A percentile compares a stretch with the other conserved stretches of the same genome.
Evolutionary conservation across 352 stramenopile species (phyloP).

Genomic region (Phytophthora crassamura): DNA sequence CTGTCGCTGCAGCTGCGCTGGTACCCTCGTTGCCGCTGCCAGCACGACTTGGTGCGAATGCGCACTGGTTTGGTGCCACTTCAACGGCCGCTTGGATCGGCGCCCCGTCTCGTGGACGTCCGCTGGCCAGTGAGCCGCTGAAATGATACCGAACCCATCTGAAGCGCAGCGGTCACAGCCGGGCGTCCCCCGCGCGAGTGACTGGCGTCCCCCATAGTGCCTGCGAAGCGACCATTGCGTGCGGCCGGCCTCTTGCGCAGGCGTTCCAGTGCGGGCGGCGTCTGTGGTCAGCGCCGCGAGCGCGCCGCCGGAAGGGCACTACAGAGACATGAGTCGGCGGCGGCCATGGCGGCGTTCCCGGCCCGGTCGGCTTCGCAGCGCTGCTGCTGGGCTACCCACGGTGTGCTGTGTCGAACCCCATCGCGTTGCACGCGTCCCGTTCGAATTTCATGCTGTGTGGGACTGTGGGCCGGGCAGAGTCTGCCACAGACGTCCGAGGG

Average conservation of each 20-base stretch:
- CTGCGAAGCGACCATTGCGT: too few relatives aligned
- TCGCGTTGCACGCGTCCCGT: conserved; percentile 1
- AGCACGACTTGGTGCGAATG: not conserved
- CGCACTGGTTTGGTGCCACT: not conserved
- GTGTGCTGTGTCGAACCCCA: too few relatives aligned
- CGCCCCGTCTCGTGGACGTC: conserved; percentile 16
- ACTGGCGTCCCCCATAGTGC: not conserved
- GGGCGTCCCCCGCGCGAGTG: conserved; percentile 6
- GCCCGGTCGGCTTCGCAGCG: too few relatives aligned
- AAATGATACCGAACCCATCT: conserved; percentile 43
- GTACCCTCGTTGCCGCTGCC: not conserved
- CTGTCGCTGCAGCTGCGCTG: too few relatives aligned
- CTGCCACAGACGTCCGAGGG: not conserved
- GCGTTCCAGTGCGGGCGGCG: too few relatives aligned
- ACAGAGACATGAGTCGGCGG: too few relatives aligned
- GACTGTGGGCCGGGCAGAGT: conserved; percentile 25
- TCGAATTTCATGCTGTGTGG: conserved; percentile 25
- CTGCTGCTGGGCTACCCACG: not conserved
- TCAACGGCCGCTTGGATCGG: conserved; percentile 7
- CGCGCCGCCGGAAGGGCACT: too few relatives aligned
- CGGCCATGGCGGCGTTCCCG: too few relatives aligned
- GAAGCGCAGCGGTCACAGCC: conserved; percentile 11
- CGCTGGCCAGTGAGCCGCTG: conserved; percentile 22
- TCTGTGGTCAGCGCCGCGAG: too few relatives aligned
- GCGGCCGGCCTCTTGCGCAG: too few relatives aligned